A percentile compares a stretch with the other conserved stretches of the same genome.
These are phyloP conservation scores for Ramaria rubella DNA, from an alignment of 768 basidiomycete species.

Conservation along the genomic window DNA sequence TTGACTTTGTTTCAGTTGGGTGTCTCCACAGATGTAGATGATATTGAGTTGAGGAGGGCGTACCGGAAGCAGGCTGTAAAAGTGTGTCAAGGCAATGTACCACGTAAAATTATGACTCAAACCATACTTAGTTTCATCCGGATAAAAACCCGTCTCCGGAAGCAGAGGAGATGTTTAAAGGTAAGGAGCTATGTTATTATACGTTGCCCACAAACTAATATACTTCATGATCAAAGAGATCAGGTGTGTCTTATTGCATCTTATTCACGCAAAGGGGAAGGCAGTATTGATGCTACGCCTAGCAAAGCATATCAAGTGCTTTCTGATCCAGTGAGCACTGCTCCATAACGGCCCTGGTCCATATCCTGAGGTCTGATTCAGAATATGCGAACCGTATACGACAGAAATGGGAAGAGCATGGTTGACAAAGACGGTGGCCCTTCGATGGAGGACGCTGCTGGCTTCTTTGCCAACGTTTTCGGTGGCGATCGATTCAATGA, in stretches of 20 bases:
- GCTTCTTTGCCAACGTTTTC: slow-evolving; percentile 94
- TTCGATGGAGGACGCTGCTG: slow-evolving; percentile 85
- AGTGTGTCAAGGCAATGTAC: slow-evolving; percentile 39
- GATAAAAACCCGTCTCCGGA: slow-evolving; percentile 93
- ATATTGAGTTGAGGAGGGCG: slow-evolving; percentile 86
- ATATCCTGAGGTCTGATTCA: slow-evolving; percentile 23
- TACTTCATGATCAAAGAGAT: not conserved
- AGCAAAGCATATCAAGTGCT: slow-evolving; percentile 96
- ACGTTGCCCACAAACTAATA: not conserved
- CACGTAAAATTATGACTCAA: not conserved
- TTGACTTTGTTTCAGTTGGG: slow-evolving; percentile 43
- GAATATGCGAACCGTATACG: slow-evolving; percentile 85
- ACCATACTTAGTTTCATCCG: slow-evolving; percentile 67
- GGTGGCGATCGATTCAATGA: slow-evolving; percentile 89
- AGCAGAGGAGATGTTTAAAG: slow-evolving; percentile 97
- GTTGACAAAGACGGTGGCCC: slow-evolving; percentile 74
- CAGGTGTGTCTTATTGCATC: not conserved
- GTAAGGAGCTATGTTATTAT: slow-evolving; percentile 35
- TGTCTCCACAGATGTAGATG: slow-evolving; percentile 65
- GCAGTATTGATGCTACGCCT: slow-evolving; percentile 8
- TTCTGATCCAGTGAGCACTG: slow-evolving; percentile 64
- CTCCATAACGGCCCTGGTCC: not conserved
- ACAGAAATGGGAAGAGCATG: slow-evolving; percentile 91
- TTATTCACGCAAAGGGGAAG: not conserved
- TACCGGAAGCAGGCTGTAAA: slow-evolving; percentile 93